Base-by-base conservation (phyloP, 495 filamentous ascomycete species). In the Symbiotaphrina buchneri region DNA sequence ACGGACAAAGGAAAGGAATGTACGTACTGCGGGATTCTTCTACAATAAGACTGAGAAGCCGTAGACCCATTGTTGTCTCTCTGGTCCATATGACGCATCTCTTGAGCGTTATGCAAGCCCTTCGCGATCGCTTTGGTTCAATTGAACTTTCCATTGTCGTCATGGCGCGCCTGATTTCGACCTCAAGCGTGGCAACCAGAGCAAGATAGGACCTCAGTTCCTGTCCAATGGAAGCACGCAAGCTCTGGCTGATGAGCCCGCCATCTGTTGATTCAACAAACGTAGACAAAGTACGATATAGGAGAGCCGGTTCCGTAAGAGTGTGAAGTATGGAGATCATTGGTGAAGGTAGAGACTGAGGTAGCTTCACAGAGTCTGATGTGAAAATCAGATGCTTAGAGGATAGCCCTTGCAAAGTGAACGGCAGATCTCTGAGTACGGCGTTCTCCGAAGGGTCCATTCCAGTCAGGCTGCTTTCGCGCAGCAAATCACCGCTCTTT, bases 31-130 rank as follows among this genome's bases (percentile, higher is more conserved):
- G 73, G 27, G 82, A 74, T 51, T 93, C 74, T 45, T 95, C 85
- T 0, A 83, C 83, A 43, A 95, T 91, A 35, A 91, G 40, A 38
- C 75, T 84, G 81, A 99, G 83, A 31, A 99, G 56, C 11, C 90
- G 76, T 40, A 99, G 53, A 0, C 83, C 87, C 79, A 95, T 90
- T 3, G 90, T 94, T 4, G 90, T 81, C 49, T 95, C 90, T 38
- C 85, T 68, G 4, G 83, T 94, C 90, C 90, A 99, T 10, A 99
- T 72, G 13, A 95, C 75, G 45, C 87, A 99, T 35, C 90, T 62
- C 44, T 94, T 95, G 28, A 99, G 55, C 1, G 87, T 95, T 16
- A 99, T 85, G n/a, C 81, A 81, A 5, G 76, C 77, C 40, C 83
- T 92, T 7, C 79, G n/a, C 70, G 26, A 84, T 63, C 6, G 70